Conservation (phyloP, 192 early-diverging fungal genomes). For the Backusella psychrophila region DNA sequence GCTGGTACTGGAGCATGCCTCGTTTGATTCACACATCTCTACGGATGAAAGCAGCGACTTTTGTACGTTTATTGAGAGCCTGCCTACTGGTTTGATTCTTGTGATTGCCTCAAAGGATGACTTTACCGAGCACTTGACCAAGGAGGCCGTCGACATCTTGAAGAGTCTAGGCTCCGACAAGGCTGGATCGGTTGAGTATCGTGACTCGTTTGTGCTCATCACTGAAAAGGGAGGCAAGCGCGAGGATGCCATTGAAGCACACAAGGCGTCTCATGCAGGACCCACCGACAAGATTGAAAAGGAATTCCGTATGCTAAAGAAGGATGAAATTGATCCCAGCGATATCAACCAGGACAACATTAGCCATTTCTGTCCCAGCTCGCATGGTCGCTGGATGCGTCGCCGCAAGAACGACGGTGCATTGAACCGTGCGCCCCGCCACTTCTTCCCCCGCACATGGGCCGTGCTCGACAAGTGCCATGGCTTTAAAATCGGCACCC, state of each 20-base stretch:
- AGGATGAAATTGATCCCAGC: constrained; percentile 41
- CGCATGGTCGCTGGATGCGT: constrained; percentile 67
- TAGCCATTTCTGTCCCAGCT: constrained; percentile 43
- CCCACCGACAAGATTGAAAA: constrained; percentile 60
- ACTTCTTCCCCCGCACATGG: constrained; percentile 82
- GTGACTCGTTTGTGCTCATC: constrained; percentile 85
- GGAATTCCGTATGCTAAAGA: constrained; percentile 44
- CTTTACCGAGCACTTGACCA: constrained; percentile 63
- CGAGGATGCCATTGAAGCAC: constrained; percentile 48
- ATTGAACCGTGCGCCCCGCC: constrained; percentile 72
- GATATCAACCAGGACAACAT: constrained; percentile 45
- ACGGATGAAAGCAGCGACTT: constrained; percentile 62
- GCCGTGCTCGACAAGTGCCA: constrained; percentile 58
- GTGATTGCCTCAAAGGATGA: constrained; percentile 69
- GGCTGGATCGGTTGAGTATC: constrained; percentile 59
- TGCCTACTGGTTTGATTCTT: constrained; percentile 67
- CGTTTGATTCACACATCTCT: constrained; percentile 76
- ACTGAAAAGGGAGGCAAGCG: constrained; percentile 63
- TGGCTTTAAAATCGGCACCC: constrained; percentile 60
- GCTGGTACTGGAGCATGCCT: constrained; percentile 60
- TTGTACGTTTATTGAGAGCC: constrained; percentile 60
- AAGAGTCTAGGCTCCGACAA: constrained; percentile 59
- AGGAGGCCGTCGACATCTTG: constrained; percentile 52
- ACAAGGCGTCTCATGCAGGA: constrained; percentile 48
- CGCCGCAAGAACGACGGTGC: constrained; percentile 84